Evolutionary conservation across 257 asterid species (phyloP), one percentile per base, ranked within the genome.

Genomic region (Nemophila menziesii): DNA sequence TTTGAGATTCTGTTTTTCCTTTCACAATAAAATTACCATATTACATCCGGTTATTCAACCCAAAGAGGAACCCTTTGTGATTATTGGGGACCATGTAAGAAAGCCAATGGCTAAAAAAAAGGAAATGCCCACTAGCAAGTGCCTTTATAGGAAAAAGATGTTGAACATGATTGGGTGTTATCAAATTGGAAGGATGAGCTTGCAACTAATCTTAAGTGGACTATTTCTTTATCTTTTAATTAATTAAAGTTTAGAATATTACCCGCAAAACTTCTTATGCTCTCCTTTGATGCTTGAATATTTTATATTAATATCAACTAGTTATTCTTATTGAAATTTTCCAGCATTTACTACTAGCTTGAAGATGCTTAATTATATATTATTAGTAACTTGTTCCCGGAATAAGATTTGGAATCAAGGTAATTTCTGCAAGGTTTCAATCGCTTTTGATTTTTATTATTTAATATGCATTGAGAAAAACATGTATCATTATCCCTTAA

Each of bases 41-140:
- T n/a, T n/a, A n/a, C n/a, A n/a, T n/a, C n/a, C n/a, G n/a, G n/a
- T n/a, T n/a, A n/a, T n/a, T n/a, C n/a, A n/a, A n/a, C n/a, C n/a
- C n/a, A n/a, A n/a, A n/a, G n/a, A n/a, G n/a, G n/a, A n/a, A 10
- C 33, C 5, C 33, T 26, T 26, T 26, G 33, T 4, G 33, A 26
- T 10, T 4, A 26, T 26, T 26, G 33, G 33, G 10, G 6, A 5
- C 33, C 33, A 26, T 26, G 33, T 4, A 44, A 56, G 72, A 33
- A 51, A 55, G 21, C 43, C 38, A 49, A 68, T 54, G 64, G 65
- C 39, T 41, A 39, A 33, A 38, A 69, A 72, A 76, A 62, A 34
- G 66, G 49, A 54, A 79, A 79, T 75, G 83, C 87, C 94, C 94
- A 82, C 92, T 82, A 69, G 66, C 53, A 66, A 64, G 47, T 40